Percentiles rank a stretch among this genome's conserved stretches.
Conservation (phyloP, 345 rosid species). For the Jatropha curcas region DNA sequence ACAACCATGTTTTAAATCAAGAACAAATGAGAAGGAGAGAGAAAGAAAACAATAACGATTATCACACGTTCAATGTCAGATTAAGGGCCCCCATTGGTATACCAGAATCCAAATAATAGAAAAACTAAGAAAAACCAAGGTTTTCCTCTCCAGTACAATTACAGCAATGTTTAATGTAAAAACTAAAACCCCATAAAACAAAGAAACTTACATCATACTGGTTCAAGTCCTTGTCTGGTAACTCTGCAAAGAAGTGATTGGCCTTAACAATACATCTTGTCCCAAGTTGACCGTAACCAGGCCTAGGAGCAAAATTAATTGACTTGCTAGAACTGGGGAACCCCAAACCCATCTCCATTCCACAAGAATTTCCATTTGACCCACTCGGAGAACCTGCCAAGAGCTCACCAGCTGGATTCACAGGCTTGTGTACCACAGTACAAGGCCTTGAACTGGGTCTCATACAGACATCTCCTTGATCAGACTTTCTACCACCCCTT, state of each 20-base stretch:
- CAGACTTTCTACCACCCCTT: constrained; percentile 92
- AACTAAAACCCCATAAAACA: constrained; percentile 19
- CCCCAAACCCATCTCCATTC: constrained; percentile 49
- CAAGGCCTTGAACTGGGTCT: constrained; percentile 97
- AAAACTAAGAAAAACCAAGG: neutral
- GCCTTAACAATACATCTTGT: constrained; percentile 95
- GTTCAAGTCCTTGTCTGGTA: constrained; percentile 87
- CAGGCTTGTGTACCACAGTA: constrained; percentile 60
- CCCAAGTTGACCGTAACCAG: constrained; percentile 89
- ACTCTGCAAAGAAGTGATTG: constrained; percentile 92
- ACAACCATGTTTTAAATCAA: neutral
- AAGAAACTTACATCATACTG: constrained; percentile 84
- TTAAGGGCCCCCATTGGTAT: constrained; percentile 15
- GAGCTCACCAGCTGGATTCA: constrained; percentile 33
- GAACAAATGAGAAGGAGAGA: neutral
- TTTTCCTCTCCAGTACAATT: constrained; percentile 12
- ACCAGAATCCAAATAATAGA: neutral
- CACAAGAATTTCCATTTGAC: constrained; percentile 32
- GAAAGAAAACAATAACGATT: neutral
- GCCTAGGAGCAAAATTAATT: constrained; percentile 71
- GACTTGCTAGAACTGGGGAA: constrained; percentile 71
- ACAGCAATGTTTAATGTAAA: constrained; percentile 12
- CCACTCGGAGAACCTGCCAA: constrained; percentile 32
- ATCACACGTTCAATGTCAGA: constrained; percentile 21
- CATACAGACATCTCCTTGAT: constrained; percentile 79